These are phyloP conservation scores for Tillandsia fasciculata DNA, from an alignment of 176 grass and related monocot genomes.

Conservation along the genomic window DNA sequence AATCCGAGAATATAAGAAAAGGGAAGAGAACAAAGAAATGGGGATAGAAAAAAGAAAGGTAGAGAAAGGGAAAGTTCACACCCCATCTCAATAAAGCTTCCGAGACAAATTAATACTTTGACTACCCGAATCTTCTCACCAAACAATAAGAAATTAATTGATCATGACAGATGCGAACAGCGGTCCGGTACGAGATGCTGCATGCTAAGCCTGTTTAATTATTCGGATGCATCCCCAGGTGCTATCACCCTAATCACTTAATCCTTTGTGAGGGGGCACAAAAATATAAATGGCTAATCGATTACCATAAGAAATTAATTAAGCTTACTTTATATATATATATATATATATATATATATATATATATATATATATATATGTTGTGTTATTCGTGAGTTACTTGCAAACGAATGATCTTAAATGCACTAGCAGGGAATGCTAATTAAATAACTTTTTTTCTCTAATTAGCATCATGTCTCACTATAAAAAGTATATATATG, in stretches of 20 bases:
- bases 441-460: too few species aligned
- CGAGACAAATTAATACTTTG: conserved; percentile 58
- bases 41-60: conserved; percentile 40
- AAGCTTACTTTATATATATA: too few species aligned
- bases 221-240: conserved; percentile 17
- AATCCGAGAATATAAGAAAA: conserved; percentile 25
- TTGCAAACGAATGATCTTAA: too few species aligned
- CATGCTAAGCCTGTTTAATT: conserved; percentile 15
- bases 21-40: conserved; percentile 32
- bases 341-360: too few species aligned
- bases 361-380: too few species aligned
- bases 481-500: too few species aligned
- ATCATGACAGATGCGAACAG: background rate
- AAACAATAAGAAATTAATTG: conserved; percentile 24
- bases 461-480: too few species aligned
- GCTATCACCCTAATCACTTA: background rate
- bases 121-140: conserved; percentile 22
- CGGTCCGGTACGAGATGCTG: background rate
- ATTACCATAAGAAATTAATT: too few species aligned
- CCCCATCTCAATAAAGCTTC: conserved; percentile 63
- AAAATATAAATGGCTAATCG: background rate
- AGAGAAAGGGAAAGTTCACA: conserved; percentile 37
- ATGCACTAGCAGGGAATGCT: too few species aligned
- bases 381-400: too few species aligned
- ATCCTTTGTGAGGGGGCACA: background rate